phyloP scores from a whole-genome alignment of 768 basidiomycete species.

The Termitomyces sp. region DNA sequence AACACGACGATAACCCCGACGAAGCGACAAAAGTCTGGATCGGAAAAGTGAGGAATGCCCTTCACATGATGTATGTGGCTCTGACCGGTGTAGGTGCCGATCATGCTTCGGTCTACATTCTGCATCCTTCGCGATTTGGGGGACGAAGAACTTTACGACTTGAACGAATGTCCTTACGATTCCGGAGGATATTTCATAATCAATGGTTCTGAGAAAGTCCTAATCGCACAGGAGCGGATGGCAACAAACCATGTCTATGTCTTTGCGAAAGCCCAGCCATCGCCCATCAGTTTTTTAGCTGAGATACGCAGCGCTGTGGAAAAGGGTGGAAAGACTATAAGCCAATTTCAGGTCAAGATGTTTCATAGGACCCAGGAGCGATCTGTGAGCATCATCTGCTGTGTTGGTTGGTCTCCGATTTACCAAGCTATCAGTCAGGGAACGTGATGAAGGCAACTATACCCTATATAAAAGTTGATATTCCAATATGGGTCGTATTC shows the following conservation, averaged over 20 bases:
- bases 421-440: slow-evolving; percentile 48
- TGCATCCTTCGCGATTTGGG: slow-evolving; percentile 81
- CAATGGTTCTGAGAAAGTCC: slow-evolving; percentile 99
- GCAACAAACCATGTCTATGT: slow-evolving; percentile 99
- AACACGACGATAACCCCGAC: slow-evolving; percentile 55
- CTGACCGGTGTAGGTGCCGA: slow-evolving; percentile 65
- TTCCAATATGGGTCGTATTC: slow-evolving; percentile 99
- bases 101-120: slow-evolving; percentile 95
- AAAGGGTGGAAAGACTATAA: slow-evolving; percentile 96
- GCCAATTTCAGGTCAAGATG: slow-evolving; percentile 97
- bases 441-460: slow-evolving; percentile 96
- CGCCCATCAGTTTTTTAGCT: slow-evolving; percentile 91
- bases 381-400: slow-evolving; percentile 50
- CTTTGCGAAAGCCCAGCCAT: slow-evolving; percentile 96
- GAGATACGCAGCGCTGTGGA: slow-evolving; percentile 98
- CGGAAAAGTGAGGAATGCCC: slow-evolving; percentile 62
- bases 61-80: neutral
- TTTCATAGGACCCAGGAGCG: slow-evolving; percentile 87
- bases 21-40: slow-evolving; percentile 88
- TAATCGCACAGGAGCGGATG: slow-evolving; percentile 99
- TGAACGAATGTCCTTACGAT: slow-evolving; percentile 98
- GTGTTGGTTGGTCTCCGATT: neutral
- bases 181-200: slow-evolving; percentile 99
- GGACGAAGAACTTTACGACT: slow-evolving; percentile 78
- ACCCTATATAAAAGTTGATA: slow-evolving; percentile 97